Evolutionary conservation across 768 basidiomycete species (phyloP).

Genomic region (Hypsizygus marmoreus): DNA sequence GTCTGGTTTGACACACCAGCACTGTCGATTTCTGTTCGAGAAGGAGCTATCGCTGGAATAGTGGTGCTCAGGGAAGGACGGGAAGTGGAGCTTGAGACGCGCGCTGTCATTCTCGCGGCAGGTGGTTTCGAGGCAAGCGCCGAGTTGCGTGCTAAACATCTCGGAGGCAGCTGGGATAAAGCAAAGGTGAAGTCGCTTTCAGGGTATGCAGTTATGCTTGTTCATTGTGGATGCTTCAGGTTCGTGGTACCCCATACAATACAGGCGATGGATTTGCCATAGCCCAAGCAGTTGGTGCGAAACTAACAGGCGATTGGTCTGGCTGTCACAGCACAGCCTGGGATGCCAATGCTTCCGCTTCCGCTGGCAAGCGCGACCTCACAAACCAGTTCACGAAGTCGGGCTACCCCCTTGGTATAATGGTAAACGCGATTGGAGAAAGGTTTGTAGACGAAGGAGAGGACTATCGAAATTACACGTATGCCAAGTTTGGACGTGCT

Average conservation of each 20-base stretch:
- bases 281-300: constrained; percentile 52
- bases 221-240: constrained; percentile 32
- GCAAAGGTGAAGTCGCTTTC: constrained; percentile 45
- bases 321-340: constrained; percentile 76
- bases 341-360: constrained; percentile 60
- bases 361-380: constrained; percentile 54
- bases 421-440: constrained; percentile 58
- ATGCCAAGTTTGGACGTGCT: constrained; percentile 65
- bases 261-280: constrained; percentile 63
- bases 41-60: constrained; percentile 47
- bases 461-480: constrained; percentile 74
- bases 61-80: constrained; percentile 41
- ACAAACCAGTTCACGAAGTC: constrained; percentile 77
- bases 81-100: constrained; percentile 35
- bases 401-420: constrained; percentile 71
- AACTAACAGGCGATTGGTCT: constrained; percentile 62
- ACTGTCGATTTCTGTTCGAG: constrained; percentile 35
- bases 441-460: constrained; percentile 75
- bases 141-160: constrained; percentile 50
- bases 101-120: constrained; percentile 60
- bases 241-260: constrained; percentile 74
- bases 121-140: constrained; percentile 68
- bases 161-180: constrained; percentile 60
- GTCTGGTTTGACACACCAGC: constrained; percentile 61
- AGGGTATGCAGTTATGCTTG: not conserved